Evolutionary conservation across 192 early-diverging fungal species (phyloP).

Genomic region (Umbelopsis vinacea): DNA sequence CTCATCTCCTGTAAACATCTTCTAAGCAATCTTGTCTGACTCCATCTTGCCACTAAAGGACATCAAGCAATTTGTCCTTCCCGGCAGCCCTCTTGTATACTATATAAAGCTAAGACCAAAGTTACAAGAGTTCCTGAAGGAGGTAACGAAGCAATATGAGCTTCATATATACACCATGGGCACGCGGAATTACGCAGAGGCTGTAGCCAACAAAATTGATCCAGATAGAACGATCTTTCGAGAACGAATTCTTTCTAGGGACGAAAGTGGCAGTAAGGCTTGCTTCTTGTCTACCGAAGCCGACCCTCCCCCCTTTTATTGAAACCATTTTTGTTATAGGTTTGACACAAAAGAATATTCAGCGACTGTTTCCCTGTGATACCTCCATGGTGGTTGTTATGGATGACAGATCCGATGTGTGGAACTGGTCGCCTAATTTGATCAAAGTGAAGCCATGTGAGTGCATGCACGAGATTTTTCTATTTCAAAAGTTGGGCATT

Average conservation of each 20-base stretch:
- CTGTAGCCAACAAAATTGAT: constrained; percentile 87
- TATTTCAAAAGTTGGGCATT: too few relatives aligned
- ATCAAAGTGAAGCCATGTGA: constrained; percentile 89
- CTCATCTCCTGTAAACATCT: background rate
- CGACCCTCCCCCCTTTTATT: background rate
- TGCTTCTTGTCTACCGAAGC: background rate
- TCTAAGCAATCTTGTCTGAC: background rate
- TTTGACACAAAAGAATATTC: constrained; percentile 76
- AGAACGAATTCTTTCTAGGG: constrained; percentile 89
- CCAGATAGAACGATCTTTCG: constrained; percentile 78
- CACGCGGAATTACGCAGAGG: constrained; percentile 88
- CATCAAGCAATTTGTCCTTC: constrained; percentile 76
- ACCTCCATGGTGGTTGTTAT: constrained; percentile 95
- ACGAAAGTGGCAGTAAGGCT: constrained; percentile 87
- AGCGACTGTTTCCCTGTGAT: constrained; percentile 91
- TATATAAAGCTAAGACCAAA: constrained; percentile 85
- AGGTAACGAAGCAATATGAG: constrained; percentile 77
- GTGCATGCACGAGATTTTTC: constrained; percentile 18
- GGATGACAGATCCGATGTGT: constrained; percentile 96
- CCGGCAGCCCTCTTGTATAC: constrained; percentile 67
- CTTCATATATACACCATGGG: constrained; percentile 99
- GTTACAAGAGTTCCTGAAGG: constrained; percentile 76
- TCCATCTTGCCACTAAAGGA: constrained; percentile 43
- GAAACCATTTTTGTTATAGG: constrained; percentile 43
- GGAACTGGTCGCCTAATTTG: constrained; percentile 89